phyloP scores from a whole-genome alignment of 2,329 filamentous ascomycete species.

The Diaporthe ampelina region DNA sequence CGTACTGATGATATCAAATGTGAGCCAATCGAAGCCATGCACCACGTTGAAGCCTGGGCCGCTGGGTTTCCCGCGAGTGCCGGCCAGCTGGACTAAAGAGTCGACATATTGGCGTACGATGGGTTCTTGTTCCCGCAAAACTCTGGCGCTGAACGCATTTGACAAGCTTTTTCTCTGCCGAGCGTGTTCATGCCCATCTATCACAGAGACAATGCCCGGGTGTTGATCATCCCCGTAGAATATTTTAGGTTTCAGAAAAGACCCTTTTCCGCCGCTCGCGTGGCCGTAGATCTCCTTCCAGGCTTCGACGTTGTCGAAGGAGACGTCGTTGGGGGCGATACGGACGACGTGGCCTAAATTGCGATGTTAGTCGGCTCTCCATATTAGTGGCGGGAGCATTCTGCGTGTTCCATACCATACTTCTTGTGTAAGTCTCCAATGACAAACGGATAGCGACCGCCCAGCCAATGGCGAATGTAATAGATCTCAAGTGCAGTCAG shows the following conservation, averaged over 20 bases:
- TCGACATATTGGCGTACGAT: background rate
- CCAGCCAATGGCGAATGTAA: background rate
- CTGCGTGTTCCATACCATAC: background rate
- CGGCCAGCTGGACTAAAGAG: background rate
- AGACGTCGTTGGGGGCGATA: background rate
- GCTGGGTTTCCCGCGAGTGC: background rate
- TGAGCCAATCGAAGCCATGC: background rate
- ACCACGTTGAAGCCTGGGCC: background rate
- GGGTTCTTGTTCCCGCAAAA: background rate
- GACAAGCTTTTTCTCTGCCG: background rate
- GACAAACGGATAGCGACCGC: background rate
- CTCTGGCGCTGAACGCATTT: background rate
- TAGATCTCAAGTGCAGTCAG: background rate
- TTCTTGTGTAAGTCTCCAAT: slow-evolving; percentile 1
- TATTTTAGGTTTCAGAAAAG: background rate
- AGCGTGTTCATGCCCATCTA: background rate
- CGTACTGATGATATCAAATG: background rate
- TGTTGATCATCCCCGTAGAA: background rate
- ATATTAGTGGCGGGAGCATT: background rate
- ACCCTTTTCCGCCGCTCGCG: background rate
- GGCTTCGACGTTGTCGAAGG: background rate
- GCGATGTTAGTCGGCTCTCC: background rate
- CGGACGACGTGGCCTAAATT: background rate
- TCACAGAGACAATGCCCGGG: background rate
- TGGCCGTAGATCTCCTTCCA: slow-evolving; percentile 1